A percentile compares a stretch with the other conserved stretches of the same genome.
Conservation (phyloP, 2,329 filamentous ascomycete species). For the Karstenula rhodostoma region DNA sequence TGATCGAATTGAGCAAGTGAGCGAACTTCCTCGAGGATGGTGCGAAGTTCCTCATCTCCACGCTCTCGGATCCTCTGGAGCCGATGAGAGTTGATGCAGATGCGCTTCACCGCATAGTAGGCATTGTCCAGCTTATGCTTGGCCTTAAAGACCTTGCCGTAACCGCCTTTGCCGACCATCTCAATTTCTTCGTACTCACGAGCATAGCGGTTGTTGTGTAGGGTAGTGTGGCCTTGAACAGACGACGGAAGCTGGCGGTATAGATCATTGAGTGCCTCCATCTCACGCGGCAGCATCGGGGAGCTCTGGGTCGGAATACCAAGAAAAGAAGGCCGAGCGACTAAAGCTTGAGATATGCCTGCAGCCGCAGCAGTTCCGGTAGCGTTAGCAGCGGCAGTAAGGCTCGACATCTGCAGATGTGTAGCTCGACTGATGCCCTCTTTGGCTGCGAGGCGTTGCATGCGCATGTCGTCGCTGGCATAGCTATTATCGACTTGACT, state of each 20-base stretch:
- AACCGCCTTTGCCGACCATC: conserved; percentile 70
- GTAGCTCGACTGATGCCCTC: conserved; percentile 49
- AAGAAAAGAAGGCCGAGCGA: conserved; percentile 21
- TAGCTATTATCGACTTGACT: conserved; percentile 49
- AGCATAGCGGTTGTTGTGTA: conserved; percentile 43
- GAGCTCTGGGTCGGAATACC: conserved; percentile 6
- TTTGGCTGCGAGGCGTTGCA: conserved; percentile 43
- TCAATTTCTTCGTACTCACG: conserved; percentile 52
- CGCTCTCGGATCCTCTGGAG: conserved; percentile 61
- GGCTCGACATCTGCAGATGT: conserved; percentile 33
- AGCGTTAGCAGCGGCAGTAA: conserved; percentile 20
- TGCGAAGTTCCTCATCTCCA: conserved; percentile 63
- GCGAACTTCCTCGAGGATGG: conserved; percentile 67
- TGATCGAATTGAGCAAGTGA: conserved; percentile 70
- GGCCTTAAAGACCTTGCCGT: conserved; percentile 70
- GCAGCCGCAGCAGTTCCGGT: conserved; percentile 23
- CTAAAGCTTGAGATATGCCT: conserved; percentile 33
- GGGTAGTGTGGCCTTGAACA: conserved; percentile 38
- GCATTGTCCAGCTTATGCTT: conserved; percentile 68
- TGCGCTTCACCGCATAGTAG: conserved; percentile 72
- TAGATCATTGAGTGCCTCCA: conserved; percentile 25
- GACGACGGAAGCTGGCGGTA: conserved; percentile 26
- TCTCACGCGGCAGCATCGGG: background rate
- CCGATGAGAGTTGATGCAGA: conserved; percentile 63
- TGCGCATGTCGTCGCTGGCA: conserved; percentile 49